These are phyloP conservation scores for Mediolabrus comicus DNA, from an alignment of 108 stramenopile species.

Conservation along the genomic window DNA sequence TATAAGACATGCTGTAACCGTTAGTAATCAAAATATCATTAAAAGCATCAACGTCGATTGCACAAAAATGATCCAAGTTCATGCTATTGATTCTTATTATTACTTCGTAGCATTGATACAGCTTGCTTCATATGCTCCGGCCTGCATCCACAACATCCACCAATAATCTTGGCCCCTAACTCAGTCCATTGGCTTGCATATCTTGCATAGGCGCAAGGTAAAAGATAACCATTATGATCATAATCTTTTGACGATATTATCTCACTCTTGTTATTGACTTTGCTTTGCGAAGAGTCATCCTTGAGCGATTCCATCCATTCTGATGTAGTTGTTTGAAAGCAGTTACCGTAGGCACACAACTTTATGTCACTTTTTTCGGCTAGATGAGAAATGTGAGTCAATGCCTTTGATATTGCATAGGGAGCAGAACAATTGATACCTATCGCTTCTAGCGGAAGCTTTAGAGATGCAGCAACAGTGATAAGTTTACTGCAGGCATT, in stretches of 20 bases:
- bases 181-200: constrained; percentile 27
- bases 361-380: constrained; percentile 13
- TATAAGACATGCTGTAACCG: constrained; percentile 1
- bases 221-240: constrained; percentile 24
- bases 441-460: constrained; percentile 33
- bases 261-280: background rate
- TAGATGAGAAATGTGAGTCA: constrained; percentile 7
- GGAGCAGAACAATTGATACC: constrained; percentile 50
- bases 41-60: too few relatives aligned
- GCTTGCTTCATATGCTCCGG: constrained; percentile 38
- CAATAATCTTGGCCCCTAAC: constrained; percentile 27
- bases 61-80: too few relatives aligned
- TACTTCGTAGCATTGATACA: constrained; percentile 4
- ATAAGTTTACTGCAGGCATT: constrained; percentile 20
- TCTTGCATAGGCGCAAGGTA: constrained; percentile 23
- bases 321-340: constrained; percentile 44
- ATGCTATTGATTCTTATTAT: too few relatives aligned
- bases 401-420: constrained; percentile 30
- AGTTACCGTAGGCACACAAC: constrained; percentile 38
- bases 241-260: constrained; percentile 21
- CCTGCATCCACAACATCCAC: constrained; percentile 44
- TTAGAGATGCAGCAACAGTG: background rate
- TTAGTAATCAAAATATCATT: background rate
- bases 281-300: background rate
- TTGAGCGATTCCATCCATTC: constrained; percentile 41